These are phyloP conservation scores for Dimargaris cristalligena DNA, from an alignment of 192 early-diverging fungal species.

Conservation along the genomic window DNA sequence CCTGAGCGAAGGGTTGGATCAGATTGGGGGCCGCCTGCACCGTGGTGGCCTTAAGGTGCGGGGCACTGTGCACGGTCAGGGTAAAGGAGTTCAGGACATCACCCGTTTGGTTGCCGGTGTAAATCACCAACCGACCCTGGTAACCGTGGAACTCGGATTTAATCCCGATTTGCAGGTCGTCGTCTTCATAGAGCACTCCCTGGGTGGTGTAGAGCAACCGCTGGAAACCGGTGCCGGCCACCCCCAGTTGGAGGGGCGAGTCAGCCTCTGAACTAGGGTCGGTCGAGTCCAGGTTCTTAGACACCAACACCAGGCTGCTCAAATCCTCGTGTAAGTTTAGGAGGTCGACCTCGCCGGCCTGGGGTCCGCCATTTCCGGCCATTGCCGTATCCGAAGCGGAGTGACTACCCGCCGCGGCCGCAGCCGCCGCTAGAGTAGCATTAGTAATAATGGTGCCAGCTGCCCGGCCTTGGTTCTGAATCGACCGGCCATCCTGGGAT, in stretches of 20 bases:
- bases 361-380: slow-evolving; percentile 18
- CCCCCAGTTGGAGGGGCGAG: background rate
- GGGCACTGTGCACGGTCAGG: background rate
- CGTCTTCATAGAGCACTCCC: slow-evolving; percentile 87
- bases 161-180: slow-evolving; percentile 72
- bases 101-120: slow-evolving; percentile 75
- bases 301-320: background rate
- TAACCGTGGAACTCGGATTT: slow-evolving; percentile 87
- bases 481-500: background rate
- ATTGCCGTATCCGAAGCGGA: slow-evolving; percentile 14
- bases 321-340: slow-evolving; percentile 14
- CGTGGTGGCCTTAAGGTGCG: slow-evolving; percentile 22
- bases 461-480: slow-evolving; percentile 4
- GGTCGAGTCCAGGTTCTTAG: too few relatives aligned
- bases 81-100: slow-evolving; percentile 31
- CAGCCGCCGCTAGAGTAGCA: background rate
- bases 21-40: slow-evolving; percentile 49
- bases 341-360: slow-evolving; percentile 14
- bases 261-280: too few relatives aligned
- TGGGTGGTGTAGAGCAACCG: slow-evolving; percentile 50
- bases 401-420: slow-evolving; percentile 19
- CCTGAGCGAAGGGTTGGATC: slow-evolving; percentile 45
- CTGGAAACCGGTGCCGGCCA: background rate
- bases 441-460: slow-evolving; percentile 13
- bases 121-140: slow-evolving; percentile 77